Evolutionary conservation across 371 early-diverging fungal genomes (phyloP).

Genomic region (Mortierella sp.): DNA sequence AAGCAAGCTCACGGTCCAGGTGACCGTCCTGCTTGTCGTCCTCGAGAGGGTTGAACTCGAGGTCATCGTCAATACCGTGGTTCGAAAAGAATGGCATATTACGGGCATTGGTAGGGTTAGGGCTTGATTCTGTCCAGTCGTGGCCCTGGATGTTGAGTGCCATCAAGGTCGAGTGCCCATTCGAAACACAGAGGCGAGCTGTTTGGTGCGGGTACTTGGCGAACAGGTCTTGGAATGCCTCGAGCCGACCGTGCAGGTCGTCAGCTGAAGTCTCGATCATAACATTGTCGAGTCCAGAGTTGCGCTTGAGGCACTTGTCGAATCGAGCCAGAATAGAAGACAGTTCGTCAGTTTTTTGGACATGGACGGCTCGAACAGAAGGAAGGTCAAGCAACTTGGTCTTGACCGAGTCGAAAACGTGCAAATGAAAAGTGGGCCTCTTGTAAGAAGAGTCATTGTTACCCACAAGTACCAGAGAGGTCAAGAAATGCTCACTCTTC

Average conservation of each 20-base stretch:
- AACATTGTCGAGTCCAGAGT: not conserved
- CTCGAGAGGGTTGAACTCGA: too few relatives aligned
- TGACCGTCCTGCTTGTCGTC: too few relatives aligned
- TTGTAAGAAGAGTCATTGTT: too few relatives aligned
- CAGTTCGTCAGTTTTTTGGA: not conserved
- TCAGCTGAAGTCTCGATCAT: not conserved
- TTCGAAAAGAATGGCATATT: not conserved
- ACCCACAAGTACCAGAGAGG: too few relatives aligned
- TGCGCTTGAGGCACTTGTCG: not conserved
- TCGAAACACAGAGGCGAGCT: not conserved
- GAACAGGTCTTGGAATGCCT: not conserved
- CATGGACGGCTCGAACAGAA: not conserved
- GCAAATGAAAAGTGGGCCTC: not conserved
- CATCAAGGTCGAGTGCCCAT: not conserved
- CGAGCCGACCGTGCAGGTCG: not conserved
- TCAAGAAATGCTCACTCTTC: too few relatives aligned
- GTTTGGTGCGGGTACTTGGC: not conserved
- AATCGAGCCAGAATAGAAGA: not conserved
- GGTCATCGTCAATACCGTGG: not conserved
- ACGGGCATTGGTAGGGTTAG: too few relatives aligned
- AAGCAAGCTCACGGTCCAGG: too few relatives aligned
- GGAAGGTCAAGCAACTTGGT: not conserved
- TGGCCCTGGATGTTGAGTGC: not conserved
- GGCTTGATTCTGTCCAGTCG: not conserved
- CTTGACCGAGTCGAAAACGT: not conserved